Evolutionary conservation across 495 filamentous ascomycete species (phyloP).

Genomic region (Friedmanniomyces endolithicus): DNA sequence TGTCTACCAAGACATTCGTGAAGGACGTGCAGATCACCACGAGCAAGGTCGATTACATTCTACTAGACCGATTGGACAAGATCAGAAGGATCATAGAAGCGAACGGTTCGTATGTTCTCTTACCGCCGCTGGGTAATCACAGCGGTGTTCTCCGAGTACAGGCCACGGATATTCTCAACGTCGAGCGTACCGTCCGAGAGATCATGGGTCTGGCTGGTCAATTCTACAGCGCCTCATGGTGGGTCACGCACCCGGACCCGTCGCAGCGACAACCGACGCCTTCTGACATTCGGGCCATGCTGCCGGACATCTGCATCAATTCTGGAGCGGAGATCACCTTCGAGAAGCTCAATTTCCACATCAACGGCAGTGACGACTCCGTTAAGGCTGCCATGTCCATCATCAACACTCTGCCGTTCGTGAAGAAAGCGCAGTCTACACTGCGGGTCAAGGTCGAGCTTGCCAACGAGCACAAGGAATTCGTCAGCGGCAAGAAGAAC

Average conservation of each 20-base stretch:
- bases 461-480: slow-evolving; percentile 98
- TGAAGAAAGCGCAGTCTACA: slow-evolving; percentile 73
- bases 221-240: slow-evolving; percentile 97
- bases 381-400: slow-evolving; percentile 89
- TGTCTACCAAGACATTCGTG: slow-evolving; percentile 66
- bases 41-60: slow-evolving; percentile 84
- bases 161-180: slow-evolving; percentile 78
- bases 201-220: slow-evolving; percentile 92
- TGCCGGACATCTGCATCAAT: slow-evolving; percentile 90
- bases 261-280: slow-evolving; percentile 58
- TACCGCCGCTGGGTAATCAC: slow-evolving; percentile 72
- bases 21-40: slow-evolving; percentile 79
- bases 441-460: slow-evolving; percentile 97
- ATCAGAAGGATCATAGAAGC: slow-evolving; percentile 94
- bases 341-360: slow-evolving; percentile 82
- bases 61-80: slow-evolving; percentile 85
- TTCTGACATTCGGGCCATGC: slow-evolving; percentile 71
- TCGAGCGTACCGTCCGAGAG: slow-evolving; percentile 86
- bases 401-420: slow-evolving; percentile 81
- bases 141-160: slow-evolving; percentile 74
- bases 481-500: slow-evolving; percentile 98
- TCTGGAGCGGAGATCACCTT: slow-evolving; percentile 91
- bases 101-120: slow-evolving; percentile 86
- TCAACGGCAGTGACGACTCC: slow-evolving; percentile 88
- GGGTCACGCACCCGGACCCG: slow-evolving; percentile 68